Evolutionary conservation across 1,284 basidiomycete genomes (phyloP).

Genomic region (Trichosporon coremiiforme): DNA sequence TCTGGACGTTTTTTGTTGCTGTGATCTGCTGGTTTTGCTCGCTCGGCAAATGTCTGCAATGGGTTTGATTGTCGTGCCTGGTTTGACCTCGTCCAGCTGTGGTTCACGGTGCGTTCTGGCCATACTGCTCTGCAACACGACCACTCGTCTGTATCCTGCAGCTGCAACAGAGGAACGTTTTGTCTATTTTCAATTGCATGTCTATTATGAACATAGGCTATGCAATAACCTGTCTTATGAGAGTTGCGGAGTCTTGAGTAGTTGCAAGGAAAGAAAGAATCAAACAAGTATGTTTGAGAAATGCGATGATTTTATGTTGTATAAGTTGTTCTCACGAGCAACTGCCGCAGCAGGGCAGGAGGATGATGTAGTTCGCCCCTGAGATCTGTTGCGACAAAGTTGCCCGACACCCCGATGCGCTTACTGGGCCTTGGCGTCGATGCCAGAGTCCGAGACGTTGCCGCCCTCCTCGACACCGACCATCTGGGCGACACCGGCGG

Average conservation of each 20-base stretch:
- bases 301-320: slow-evolving; percentile 13
- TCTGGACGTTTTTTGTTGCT: not conserved
- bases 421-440: slow-evolving; percentile 62
- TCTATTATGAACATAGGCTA: slow-evolving; percentile 8
- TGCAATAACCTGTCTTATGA: slow-evolving; percentile 17
- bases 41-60: too few species aligned
- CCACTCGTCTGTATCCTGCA: too few species aligned
- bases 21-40: too few species aligned
- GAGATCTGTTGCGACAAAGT: not conserved
- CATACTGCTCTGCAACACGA: too few species aligned
- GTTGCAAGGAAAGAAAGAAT: slow-evolving; percentile 15
- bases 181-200: slow-evolving; percentile 15
- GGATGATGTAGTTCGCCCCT: not conserved
- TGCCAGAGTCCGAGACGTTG: slow-evolving; percentile 76
- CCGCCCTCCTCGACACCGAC: slow-evolving; percentile 66
- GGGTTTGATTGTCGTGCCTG: too few species aligned
- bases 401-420: not conserved
- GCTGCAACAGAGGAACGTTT: too few species aligned
- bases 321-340: not conserved
- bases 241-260: slow-evolving; percentile 16
- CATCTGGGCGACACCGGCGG: slow-evolving; percentile 71
- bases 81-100: too few species aligned
- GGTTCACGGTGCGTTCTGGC: too few species aligned
- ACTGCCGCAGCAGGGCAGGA: not conserved
- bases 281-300: not conserved